Evolutionary conservation across 108 stramenopile genomes (phyloP).

Genomic region (Nannochloropsis gaditana): DNA sequence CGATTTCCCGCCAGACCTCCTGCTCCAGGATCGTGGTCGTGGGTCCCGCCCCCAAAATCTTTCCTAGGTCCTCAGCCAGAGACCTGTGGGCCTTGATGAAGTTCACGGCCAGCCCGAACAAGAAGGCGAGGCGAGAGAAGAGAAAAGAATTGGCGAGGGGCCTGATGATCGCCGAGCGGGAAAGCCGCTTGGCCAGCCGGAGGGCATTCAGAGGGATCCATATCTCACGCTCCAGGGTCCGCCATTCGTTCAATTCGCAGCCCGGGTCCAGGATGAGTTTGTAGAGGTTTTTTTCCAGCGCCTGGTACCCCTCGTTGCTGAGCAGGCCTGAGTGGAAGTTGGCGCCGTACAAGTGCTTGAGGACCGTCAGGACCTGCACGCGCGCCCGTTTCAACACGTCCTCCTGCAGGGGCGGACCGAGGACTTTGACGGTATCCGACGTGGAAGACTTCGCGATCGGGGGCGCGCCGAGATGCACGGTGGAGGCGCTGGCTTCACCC

Average conservation of each 20-base stretch:
- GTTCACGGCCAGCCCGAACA: slow-evolving; percentile 40
- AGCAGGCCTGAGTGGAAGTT: background rate
- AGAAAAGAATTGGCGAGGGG: background rate
- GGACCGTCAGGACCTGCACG: background rate
- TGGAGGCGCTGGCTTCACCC: too few species aligned
- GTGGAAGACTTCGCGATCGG: too few species aligned
- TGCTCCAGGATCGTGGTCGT: background rate
- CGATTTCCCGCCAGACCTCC: background rate
- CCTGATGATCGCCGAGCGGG: background rate
- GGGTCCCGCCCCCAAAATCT: background rate
- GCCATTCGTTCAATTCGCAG: slow-evolving; percentile 10
- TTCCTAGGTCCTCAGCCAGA: background rate
- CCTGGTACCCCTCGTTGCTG: slow-evolving; percentile 6
- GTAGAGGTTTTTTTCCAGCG: background rate
- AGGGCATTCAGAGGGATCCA: background rate
- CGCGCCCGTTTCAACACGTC: background rate
- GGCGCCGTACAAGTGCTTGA: slow-evolving; percentile 3
- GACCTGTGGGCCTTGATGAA: slow-evolving; percentile 31
- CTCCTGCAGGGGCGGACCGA: background rate
- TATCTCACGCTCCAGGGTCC: background rate
- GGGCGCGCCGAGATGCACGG: too few species aligned
- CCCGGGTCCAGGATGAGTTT: slow-evolving; percentile 19
- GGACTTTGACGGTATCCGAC: background rate
- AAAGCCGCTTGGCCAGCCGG: background rate
- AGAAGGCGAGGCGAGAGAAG: slow-evolving; percentile 28